phyloP scores from a whole-genome alignment of 208 protist genomes.

The Trypanosoma lewisi region DNA sequence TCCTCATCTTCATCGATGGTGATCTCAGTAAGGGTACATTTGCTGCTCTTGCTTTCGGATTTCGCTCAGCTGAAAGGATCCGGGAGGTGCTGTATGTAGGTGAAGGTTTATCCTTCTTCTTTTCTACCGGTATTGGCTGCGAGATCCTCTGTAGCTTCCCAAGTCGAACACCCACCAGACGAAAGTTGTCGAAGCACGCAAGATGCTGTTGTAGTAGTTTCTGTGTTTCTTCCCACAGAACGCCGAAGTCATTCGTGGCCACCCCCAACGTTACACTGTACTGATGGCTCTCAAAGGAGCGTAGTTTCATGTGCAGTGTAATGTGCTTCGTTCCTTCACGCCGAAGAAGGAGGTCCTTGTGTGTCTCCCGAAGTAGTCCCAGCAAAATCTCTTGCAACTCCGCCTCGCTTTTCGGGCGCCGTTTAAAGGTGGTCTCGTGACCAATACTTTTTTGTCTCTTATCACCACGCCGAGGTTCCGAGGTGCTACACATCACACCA shows the following conservation, averaged over 20 bases:
- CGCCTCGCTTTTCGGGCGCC: conserved; percentile 45
- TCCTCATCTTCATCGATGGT: neutral
- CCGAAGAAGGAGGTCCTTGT: conserved; percentile 60
- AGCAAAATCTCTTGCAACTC: conserved; percentile 56
- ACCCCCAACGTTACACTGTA: conserved; percentile 50
- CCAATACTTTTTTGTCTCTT: conserved; percentile 63
- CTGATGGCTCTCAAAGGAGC: conserved; percentile 70
- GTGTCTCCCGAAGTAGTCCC: conserved; percentile 42
- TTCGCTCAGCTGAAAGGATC: neutral
- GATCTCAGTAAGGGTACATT: neutral
- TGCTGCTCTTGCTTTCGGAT: neutral
- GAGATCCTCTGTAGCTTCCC: conserved; percentile 38
- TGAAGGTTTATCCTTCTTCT: neutral
- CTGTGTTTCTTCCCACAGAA: conserved; percentile 49
- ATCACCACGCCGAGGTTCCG: conserved; percentile 35
- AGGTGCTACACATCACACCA: conserved; percentile 55
- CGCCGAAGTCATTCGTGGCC: conserved; percentile 72
- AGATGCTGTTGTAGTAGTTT: conserved; percentile 70
- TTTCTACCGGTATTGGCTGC: neutral
- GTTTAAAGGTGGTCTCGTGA: conserved; percentile 76
- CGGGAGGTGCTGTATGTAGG: neutral
- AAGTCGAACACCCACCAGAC: conserved; percentile 75
- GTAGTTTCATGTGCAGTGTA: conserved; percentile 64
- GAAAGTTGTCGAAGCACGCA: conserved; percentile 51
- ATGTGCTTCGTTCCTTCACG: conserved; percentile 46